These are phyloP conservation scores for Urtica urens DNA, from an alignment of 306 rosid genomes.

Conservation along the genomic window DNA sequence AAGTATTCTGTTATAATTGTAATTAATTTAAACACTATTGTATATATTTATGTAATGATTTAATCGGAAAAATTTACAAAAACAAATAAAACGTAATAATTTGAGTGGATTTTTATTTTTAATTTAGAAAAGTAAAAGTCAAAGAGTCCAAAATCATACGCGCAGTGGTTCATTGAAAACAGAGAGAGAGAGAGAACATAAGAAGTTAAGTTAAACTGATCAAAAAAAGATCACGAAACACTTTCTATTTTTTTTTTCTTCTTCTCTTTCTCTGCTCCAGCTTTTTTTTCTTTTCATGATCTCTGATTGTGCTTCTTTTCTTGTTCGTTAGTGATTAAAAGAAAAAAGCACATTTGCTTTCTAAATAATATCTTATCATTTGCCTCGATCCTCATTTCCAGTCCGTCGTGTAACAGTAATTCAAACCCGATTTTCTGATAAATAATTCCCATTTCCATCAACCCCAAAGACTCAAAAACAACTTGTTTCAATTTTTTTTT, in stretches of 20 bases:
- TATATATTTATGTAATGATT: too few species aligned
- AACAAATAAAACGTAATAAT: background rate
- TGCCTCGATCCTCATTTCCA: too few species aligned
- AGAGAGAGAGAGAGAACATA: background rate
- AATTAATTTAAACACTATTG: background rate
- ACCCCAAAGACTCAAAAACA: too few species aligned
- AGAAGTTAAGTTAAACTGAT: background rate
- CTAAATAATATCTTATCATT: too few species aligned
- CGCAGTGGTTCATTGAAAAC: background rate
- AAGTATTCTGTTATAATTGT: background rate
- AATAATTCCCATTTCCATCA: background rate
- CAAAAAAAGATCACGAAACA: background rate
- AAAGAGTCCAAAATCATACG: conserved; percentile 9
- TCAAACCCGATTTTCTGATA: too few species aligned
- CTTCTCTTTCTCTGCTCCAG: background rate
- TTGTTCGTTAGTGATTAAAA: background rate
- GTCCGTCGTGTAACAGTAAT: too few species aligned
- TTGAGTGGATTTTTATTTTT: background rate
- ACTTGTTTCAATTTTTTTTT: background rate
- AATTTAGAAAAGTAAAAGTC: conserved; percentile 9
- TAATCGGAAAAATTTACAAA: background rate
- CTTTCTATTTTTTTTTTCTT: background rate
- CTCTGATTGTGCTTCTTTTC: background rate
- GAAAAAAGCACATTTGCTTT: background rate
- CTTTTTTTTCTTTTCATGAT: background rate